Evolutionary conservation across 2,329 filamentous ascomycete species (phyloP).

Genomic region (Lasiodiplodia sp.): DNA sequence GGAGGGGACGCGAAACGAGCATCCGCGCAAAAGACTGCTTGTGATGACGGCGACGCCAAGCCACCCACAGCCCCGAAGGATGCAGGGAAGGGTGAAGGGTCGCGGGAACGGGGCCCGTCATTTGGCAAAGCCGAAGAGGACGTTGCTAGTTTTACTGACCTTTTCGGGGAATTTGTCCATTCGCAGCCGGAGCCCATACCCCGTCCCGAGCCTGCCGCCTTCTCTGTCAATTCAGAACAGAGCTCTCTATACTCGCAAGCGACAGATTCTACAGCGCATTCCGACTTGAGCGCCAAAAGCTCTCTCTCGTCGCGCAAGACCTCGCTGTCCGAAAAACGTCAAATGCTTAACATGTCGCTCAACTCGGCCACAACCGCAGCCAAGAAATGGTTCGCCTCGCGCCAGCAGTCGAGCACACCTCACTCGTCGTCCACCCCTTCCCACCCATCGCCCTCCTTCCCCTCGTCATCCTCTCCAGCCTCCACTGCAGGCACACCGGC

Average conservation of each 20-base stretch:
- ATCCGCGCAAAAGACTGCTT: not conserved
- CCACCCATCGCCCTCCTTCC: not conserved
- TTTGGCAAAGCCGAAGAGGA: constrained; percentile 15
- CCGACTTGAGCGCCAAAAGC: constrained; percentile 16
- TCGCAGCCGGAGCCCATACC: constrained; percentile 1
- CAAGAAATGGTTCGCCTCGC: constrained; percentile 66
- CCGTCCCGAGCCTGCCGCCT: constrained; percentile 12
- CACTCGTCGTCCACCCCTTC: not conserved
- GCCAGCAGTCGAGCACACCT: constrained; percentile 34
- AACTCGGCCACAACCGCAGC: constrained; percentile 62
- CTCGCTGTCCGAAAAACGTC: constrained; percentile 31
- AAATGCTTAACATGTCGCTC: constrained; percentile 45
- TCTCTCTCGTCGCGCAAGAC: constrained; percentile 21
- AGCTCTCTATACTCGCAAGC: constrained; percentile 25
- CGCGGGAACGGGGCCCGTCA: constrained; percentile 14
- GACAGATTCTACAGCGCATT: constrained; percentile 6
- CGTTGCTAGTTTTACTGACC: constrained; percentile 6
- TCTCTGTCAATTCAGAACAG: constrained; percentile 5
- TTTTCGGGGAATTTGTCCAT: constrained; percentile 16
- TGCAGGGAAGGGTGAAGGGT: not conserved
- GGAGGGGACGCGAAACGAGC: not conserved
- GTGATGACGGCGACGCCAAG: not conserved
- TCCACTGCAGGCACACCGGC: constrained; percentile 8
- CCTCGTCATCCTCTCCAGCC: not conserved
- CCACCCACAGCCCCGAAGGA: not conserved